Percentiles rank a stretch among this genome's conserved stretches.
Conservation (phyloP, 2,329 filamentous ascomycete species). For the Zymoseptoria tritici region DNA sequence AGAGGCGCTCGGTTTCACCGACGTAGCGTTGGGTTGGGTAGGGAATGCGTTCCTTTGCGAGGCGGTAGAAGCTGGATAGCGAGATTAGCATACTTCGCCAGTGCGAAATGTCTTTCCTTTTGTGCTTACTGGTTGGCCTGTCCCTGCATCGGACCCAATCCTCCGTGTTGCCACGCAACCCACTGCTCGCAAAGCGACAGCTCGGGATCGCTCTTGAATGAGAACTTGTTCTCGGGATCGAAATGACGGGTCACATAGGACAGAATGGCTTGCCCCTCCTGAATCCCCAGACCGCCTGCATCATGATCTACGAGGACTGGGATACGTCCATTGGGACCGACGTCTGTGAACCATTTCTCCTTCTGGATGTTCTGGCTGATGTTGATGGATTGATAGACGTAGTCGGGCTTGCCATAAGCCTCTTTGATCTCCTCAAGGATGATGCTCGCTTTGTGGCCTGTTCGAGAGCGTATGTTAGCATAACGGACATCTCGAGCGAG, state of each 20-base stretch:
- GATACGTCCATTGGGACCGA: slow-evolving; percentile 59
- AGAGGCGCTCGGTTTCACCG: slow-evolving; percentile 42
- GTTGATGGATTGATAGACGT: slow-evolving; percentile 53
- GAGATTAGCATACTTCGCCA: neutral
- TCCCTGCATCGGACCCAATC: slow-evolving; percentile 32
- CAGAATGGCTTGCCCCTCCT: slow-evolving; percentile 40
- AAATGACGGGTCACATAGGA: slow-evolving; percentile 40
- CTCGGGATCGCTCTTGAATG: slow-evolving; percentile 42
- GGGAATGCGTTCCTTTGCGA: slow-evolving; percentile 37
- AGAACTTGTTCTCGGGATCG: slow-evolving; percentile 41
- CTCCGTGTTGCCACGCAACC: slow-evolving; percentile 48
- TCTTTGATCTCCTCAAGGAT: slow-evolving; percentile 60
- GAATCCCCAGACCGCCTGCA: slow-evolving; percentile 48
- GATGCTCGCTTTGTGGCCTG: slow-evolving; percentile 48
- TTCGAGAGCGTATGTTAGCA: slow-evolving; percentile 1
- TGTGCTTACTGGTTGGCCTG: slow-evolving; percentile 23
- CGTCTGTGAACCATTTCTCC: slow-evolving; percentile 57
- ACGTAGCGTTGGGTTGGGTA: slow-evolving; percentile 42
- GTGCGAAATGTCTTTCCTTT: neutral
- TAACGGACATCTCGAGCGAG: neutral
- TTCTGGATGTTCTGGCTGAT: slow-evolving; percentile 59
- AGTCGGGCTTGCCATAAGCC: slow-evolving; percentile 52
- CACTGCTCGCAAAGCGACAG: slow-evolving; percentile 49
- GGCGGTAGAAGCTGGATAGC: slow-evolving; percentile 30
- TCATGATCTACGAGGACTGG: slow-evolving; percentile 62